These are phyloP conservation scores for Sporothrix brasiliensis DNA, from an alignment of 2,329 filamentous ascomycete genomes.

Conservation along the genomic window DNA sequence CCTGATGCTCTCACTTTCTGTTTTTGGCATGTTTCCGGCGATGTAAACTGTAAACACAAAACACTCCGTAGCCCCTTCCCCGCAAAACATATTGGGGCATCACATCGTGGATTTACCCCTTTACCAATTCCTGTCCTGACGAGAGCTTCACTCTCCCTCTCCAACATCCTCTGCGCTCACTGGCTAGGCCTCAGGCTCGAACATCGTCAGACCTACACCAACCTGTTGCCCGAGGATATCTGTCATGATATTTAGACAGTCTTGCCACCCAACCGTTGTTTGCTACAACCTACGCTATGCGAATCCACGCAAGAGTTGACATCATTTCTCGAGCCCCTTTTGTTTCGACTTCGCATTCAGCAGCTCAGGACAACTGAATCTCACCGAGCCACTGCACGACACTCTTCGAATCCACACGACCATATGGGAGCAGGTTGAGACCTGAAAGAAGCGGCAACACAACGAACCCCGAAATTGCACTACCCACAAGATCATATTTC, in stretches of 20 bases:
- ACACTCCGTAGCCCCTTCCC: conserved; percentile 10
- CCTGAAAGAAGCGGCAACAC: neutral
- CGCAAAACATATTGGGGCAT: neutral
- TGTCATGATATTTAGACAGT: conserved; percentile 1
- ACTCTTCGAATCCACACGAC: neutral
- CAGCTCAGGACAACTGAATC: neutral
- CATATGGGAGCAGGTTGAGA: neutral
- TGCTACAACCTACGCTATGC: neutral
- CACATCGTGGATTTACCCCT: neutral
- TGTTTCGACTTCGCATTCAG: conserved; percentile 3
- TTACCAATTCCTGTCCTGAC: neutral
- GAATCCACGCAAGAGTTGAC: neutral
- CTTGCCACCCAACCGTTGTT: conserved; percentile 10
- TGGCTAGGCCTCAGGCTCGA: neutral
- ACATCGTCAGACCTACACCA: neutral
- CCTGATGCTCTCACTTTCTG: conserved; percentile 10
- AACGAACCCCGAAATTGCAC: neutral
- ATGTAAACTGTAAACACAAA: neutral
- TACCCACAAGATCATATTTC: neutral
- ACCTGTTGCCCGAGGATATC: neutral
- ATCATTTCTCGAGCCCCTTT: neutral
- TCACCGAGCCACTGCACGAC: neutral
- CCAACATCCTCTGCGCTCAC: neutral
- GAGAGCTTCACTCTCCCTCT: neutral
- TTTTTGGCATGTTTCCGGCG: conserved; percentile 20